A percentile compares a stretch with the other conserved stretches of the same genome.
phyloP scores from a whole-genome alignment of 306 rosid genomes.

The Cucurbita ficifolia region DNA sequence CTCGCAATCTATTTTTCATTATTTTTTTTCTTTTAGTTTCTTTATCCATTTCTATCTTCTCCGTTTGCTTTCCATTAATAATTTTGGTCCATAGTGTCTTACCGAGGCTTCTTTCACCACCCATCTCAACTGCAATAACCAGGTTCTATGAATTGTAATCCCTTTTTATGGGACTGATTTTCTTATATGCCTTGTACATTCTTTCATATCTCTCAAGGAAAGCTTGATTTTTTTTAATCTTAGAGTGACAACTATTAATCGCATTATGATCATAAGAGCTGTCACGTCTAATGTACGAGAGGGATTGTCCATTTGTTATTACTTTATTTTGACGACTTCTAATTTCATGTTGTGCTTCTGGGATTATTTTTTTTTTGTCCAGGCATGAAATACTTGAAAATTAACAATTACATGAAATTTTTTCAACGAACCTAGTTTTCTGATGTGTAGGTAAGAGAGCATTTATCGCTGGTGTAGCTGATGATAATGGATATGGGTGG shows the following conservation, averaged over 20 bases:
- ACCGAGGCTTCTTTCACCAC: background rate
- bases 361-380: background rate
- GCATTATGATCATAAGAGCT: background rate
- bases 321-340: background rate
- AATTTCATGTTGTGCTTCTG: background rate
- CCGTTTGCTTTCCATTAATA: background rate
- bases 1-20: background rate
- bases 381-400: constrained; percentile 1
- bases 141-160: background rate
- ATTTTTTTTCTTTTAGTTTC: background rate
- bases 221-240: too few relatives aligned
- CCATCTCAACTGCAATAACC: background rate
- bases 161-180: background rate
- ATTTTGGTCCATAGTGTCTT: background rate
- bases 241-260: background rate
- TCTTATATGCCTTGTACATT: background rate
- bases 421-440: background rate
- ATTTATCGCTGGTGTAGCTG: constrained; percentile 91
- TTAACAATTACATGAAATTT: background rate
- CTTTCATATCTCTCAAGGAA: background rate
- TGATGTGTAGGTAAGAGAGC: constrained; percentile 69
- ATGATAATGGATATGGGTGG: constrained; percentile 97
- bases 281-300: background rate
- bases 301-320: background rate
- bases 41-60: background rate